Evolutionary conservation across 192 early-diverging fungal genomes (phyloP).

Genomic region (Anaeromyces robustus): DNA sequence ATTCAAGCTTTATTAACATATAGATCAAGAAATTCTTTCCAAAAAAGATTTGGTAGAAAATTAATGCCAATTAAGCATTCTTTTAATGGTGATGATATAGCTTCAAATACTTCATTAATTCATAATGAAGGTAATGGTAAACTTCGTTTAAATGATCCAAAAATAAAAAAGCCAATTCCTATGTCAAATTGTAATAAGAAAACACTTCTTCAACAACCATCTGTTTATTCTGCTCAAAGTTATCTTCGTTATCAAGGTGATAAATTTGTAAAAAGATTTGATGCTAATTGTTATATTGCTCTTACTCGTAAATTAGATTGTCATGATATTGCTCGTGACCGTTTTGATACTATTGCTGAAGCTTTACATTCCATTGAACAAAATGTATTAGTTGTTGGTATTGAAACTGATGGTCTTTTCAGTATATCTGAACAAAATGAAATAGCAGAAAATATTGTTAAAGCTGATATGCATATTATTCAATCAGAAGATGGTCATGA

Average conservation of each 20-base stretch:
- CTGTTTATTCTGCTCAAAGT: constrained; percentile 82
- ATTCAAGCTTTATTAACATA: constrained; percentile 97
- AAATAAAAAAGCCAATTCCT: background rate
- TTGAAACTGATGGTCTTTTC: constrained; percentile 91
- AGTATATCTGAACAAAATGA: constrained; percentile 94
- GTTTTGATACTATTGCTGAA: background rate
- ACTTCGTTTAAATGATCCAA: background rate
- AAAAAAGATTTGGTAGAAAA: constrained; percentile 87
- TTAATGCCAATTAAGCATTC: constrained; percentile 19
- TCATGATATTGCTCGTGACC: background rate
- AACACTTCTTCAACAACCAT: background rate
- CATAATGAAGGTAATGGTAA: background rate
- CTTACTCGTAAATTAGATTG: background rate
- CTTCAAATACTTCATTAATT: background rate
- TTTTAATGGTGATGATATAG: background rate
- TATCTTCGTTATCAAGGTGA: constrained; percentile 97
- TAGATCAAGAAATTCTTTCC: constrained; percentile 89
- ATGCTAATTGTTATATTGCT: background rate
- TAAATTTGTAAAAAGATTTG: constrained; percentile 68
- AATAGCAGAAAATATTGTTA: constrained; percentile 69
- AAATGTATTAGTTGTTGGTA: constrained; percentile 8
- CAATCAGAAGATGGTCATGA: constrained; percentile 92
- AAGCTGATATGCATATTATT: constrained; percentile 72
- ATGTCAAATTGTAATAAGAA: background rate
- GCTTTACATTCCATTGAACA: background rate